Evolutionary conservation across 2,329 filamentous ascomycete species (phyloP).

Genomic region (Botrytis deweyae): DNA sequence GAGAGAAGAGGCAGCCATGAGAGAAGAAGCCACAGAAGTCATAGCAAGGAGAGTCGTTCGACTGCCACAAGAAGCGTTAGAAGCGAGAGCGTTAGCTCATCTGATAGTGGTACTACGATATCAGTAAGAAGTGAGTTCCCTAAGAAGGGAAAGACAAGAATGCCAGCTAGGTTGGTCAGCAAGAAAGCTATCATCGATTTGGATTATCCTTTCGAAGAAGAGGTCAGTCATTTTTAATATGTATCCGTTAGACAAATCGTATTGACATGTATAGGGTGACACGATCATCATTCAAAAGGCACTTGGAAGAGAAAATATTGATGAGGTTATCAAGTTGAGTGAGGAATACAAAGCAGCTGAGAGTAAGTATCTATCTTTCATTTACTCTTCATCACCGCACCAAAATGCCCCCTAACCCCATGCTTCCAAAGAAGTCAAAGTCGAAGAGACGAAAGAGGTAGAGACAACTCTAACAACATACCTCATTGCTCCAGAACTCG

Average conservation of each 20-base stretch:
- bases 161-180: constrained; percentile 77
- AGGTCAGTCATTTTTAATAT: constrained; percentile 54
- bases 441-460: constrained; percentile 14
- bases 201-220: constrained; percentile 82
- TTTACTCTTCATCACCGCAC: background rate
- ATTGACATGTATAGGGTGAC: constrained; percentile 60
- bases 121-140: constrained; percentile 64
- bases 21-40: constrained; percentile 31
- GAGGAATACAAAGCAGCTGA: constrained; percentile 64
- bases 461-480: constrained; percentile 34
- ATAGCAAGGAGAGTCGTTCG: constrained; percentile 35
- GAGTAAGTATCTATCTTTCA: constrained; percentile 43
- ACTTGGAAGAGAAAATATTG: constrained; percentile 85
- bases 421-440: constrained; percentile 22
- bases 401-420: constrained; percentile 24
- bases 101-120: constrained; percentile 43
- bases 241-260: constrained; percentile 23
- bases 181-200: constrained; percentile 79
- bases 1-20: constrained; percentile 36
- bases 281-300: constrained; percentile 81
- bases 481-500: constrained; percentile 30
- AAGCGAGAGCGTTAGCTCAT: constrained; percentile 46
- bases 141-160: constrained; percentile 85
- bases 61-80: constrained; percentile 33
- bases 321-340: constrained; percentile 81